Percentiles rank a stretch among this genome's conserved stretches.
phyloP scores from a whole-genome alignment of 257 asterid genomes.

The Ballota nigra region DNA sequence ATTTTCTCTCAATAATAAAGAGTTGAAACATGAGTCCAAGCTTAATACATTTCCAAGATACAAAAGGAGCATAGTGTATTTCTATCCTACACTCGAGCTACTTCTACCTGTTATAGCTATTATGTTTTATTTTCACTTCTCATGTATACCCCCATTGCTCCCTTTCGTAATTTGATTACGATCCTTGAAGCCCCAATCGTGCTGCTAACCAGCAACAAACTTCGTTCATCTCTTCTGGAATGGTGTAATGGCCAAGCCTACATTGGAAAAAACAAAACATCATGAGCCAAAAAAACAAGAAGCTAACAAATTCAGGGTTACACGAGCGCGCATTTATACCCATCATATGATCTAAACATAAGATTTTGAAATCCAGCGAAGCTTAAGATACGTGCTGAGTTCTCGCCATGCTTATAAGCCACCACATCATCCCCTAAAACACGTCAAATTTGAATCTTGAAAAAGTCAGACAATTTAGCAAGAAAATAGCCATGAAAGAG shows the following conservation, averaged over 20 bases:
- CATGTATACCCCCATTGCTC: conserved; percentile 27
- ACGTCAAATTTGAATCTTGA: background rate
- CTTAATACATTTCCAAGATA: background rate
- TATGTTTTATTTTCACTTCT: conserved; percentile 15
- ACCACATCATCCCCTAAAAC: conserved; percentile 83
- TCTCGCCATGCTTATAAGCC: conserved; percentile 64
- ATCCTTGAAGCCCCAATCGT: conserved; percentile 54
- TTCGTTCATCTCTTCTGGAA: conserved; percentile 65
- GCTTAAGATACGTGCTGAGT: conserved; percentile 47
- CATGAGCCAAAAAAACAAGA: background rate
- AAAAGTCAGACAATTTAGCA: background rate
- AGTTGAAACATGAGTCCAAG: background rate
- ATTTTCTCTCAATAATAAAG: background rate
- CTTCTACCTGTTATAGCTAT: conserved; percentile 14
- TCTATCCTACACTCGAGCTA: conserved; percentile 14
- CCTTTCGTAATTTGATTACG: conserved; percentile 18
- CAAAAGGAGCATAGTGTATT: conserved; percentile 22
- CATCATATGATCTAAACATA: conserved; percentile 53
- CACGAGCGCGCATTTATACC: conserved; percentile 40
- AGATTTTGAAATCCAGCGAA: conserved; percentile 61
- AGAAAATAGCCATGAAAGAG: background rate
- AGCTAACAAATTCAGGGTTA: background rate
- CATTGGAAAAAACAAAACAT: background rate
- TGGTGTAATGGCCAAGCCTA: conserved; percentile 79
- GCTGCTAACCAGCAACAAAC: conserved; percentile 60